Percentiles rank a stretch among this genome's conserved stretches.
phyloP scores from a whole-genome alignment of 768 basidiomycete species.

The Piloderma croceum region DNA sequence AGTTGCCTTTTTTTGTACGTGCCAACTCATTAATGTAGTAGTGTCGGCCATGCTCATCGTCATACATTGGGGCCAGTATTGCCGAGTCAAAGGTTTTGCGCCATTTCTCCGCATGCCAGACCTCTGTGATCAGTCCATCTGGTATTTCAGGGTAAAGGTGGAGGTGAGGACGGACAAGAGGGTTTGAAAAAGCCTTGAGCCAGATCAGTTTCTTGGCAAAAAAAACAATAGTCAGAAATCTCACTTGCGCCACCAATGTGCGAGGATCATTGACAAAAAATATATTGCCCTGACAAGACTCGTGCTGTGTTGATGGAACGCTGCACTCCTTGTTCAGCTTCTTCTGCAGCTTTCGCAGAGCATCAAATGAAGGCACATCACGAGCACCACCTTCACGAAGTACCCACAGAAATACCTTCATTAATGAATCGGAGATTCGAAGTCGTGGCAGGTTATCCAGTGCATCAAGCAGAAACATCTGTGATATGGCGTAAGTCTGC shows the following conservation, averaged over 20 bases:
- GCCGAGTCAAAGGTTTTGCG: conserved; percentile 11
- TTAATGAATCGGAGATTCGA: conserved; percentile 11
- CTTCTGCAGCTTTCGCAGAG: too few relatives aligned
- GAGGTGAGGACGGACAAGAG: conserved; percentile 15
- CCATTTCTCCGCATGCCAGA: conserved; percentile 26
- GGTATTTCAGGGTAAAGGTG: conserved; percentile 25
- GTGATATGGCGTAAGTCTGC: too few relatives aligned
- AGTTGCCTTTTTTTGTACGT: neutral
- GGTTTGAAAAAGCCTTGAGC: too few relatives aligned
- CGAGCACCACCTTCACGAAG: conserved; percentile 12
- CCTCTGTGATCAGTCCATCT: conserved; percentile 13
- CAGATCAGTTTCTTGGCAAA: too few relatives aligned
- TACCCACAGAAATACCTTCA: conserved; percentile 16
- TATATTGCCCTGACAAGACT: conserved; percentile 9
- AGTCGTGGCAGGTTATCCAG: conserved; percentile 18
- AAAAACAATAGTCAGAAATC: conserved; percentile 7
- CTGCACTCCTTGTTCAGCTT: too few relatives aligned
- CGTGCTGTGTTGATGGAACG: too few relatives aligned
- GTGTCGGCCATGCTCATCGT: too few relatives aligned
- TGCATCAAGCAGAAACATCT: conserved; percentile 19
- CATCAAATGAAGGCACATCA: conserved; percentile 16
- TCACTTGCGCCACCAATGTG: conserved; percentile 15
- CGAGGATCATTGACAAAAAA: conserved; percentile 7
- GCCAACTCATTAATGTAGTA: conserved; percentile 7
- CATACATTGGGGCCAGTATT: conserved; percentile 24